These are phyloP conservation scores for Phylloporus sp. DNA, from an alignment of 768 basidiomycete genomes.

Conservation along the genomic window DNA sequence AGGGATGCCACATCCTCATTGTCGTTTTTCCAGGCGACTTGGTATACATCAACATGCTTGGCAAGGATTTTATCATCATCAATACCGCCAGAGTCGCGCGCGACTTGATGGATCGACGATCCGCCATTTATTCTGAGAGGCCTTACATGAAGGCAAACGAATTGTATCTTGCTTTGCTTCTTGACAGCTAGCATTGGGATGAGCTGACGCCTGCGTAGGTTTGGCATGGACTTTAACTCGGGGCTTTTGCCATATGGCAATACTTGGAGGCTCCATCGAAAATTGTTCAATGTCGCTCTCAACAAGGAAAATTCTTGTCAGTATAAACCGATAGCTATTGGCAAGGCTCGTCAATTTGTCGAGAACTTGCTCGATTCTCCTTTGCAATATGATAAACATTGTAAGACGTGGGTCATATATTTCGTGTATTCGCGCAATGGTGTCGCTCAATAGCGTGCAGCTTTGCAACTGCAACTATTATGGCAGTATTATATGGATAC, in stretches of 20 bases:
- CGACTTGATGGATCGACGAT: slow-evolving; percentile 25
- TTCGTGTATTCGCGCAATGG: background rate
- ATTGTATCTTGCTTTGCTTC: slow-evolving; percentile 7
- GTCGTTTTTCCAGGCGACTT: slow-evolving; percentile 15
- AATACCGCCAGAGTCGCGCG: slow-evolving; percentile 20
- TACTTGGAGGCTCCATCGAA: slow-evolving; percentile 31
- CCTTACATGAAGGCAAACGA: slow-evolving; percentile 20
- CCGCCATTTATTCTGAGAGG: slow-evolving; percentile 26
- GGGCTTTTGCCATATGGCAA: slow-evolving; percentile 29
- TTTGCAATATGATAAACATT: slow-evolving; percentile 15
- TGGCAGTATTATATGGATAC: slow-evolving; percentile 26
- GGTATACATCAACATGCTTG: slow-evolving; percentile 25
- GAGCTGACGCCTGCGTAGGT: slow-evolving; percentile 10
- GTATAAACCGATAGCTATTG: slow-evolving; percentile 15
- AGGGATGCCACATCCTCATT: background rate
- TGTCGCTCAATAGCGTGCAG: slow-evolving; percentile 7
- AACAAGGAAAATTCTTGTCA: slow-evolving; percentile 9
- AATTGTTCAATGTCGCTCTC: slow-evolving; percentile 18
- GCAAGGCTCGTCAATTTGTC: slow-evolving; percentile 21
- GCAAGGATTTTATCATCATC: slow-evolving; percentile 28
- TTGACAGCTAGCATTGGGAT: background rate
- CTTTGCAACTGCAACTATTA: slow-evolving; percentile 20
- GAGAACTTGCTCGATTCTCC: slow-evolving; percentile 20
- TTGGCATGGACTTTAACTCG: slow-evolving; percentile 31
- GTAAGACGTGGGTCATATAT: slow-evolving; percentile 21